Evolutionary conservation across 192 early-diverging fungal genomes (phyloP), one percentile per base, ranked within the genome.

Genomic region (Spinellus fusiger): DNA sequence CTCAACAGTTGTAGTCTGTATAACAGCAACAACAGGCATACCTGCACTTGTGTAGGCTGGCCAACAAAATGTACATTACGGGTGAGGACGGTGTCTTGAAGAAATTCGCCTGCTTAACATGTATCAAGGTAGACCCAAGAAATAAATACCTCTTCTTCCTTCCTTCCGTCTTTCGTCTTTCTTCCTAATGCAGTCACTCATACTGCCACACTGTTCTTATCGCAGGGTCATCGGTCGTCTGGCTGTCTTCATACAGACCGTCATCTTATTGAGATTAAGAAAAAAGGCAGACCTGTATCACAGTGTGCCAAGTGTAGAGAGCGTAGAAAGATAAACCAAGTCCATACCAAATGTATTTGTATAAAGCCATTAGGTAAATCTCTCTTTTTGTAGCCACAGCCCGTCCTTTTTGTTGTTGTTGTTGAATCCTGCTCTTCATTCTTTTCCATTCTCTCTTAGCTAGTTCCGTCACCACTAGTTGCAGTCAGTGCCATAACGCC

Each of bases 261-360:
- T 37, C 68, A 77, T 47, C 69, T 89, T 28, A 74, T 79, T 31
- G 79, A 81, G 51, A 80, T 89, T n/a, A 69, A 81, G 27, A 84
- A 77, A 70, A 89, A 89, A 64, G 87, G 87, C 8, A 78, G 87
- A 15, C 87, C 87, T 1, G 71, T 80, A 29, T 82, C 84, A 12
- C 85, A 89, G 54, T 89, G 87, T 64, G 50, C 65, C 51, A 74
- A 73, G 50, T 89, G 87, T 58, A 78, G 83, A 26, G 76, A 84
- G 51, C 61, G 85, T 16, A 76, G 87, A 56, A 85, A 80, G 51
- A 80, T 80, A 10, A 79, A 83, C 40, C 82, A 87, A 65, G 78
- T 82, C 13, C 84, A 84, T 47, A 80, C 81, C 31, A 84, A 84
- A 64, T 89, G 87, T 53, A 60, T 60, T 13, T 67, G 65, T 56